phyloP scores from a whole-genome alignment of 179 eudicot genomes.

The Kewa caespitosa region DNA sequence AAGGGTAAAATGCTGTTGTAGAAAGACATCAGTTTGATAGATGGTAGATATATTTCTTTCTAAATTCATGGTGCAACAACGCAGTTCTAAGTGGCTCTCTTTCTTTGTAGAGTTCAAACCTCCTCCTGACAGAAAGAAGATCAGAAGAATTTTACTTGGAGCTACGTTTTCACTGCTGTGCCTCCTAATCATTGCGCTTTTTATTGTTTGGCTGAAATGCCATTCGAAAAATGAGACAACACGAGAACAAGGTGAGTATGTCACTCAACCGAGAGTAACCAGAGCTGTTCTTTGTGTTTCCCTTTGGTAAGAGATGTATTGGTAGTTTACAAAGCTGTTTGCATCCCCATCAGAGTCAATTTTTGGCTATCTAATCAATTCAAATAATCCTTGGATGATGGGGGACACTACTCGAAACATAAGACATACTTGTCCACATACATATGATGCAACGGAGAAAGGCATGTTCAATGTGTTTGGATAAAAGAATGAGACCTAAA shows the following conservation, averaged over 20 bases:
- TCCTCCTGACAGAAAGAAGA: conserved; percentile 30
- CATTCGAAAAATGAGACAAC: conserved; percentile 21
- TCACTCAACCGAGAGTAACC: not conserved
- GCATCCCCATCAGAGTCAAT: not conserved
- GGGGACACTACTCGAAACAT: not conserved
- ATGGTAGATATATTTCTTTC: not conserved
- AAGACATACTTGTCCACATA: not conserved
- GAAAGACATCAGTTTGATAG: not conserved
- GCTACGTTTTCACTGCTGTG: conserved; percentile 22
- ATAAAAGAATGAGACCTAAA: not conserved
- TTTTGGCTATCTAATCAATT: not conserved
- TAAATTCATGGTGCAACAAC: not conserved
- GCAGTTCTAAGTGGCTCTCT: not conserved
- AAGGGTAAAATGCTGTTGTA: not conserved
- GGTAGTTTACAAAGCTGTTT: not conserved
- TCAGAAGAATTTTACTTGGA: conserved; percentile 17
- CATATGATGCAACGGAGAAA: not conserved
- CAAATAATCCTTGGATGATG: not conserved
- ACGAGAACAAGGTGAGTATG: conserved; percentile 38
- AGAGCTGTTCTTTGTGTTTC: not conserved
- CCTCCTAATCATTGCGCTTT: conserved; percentile 22
- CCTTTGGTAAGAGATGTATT: not conserved
- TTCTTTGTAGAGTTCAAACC: conserved; percentile 36
- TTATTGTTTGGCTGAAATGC: conserved; percentile 24
- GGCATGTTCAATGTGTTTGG: not conserved